Percentiles rank a stretch among this genome's conserved stretches.
phyloP scores from a whole-genome alignment of 2,329 filamentous ascomycete species.

The Scytalidium lignicola region DNA sequence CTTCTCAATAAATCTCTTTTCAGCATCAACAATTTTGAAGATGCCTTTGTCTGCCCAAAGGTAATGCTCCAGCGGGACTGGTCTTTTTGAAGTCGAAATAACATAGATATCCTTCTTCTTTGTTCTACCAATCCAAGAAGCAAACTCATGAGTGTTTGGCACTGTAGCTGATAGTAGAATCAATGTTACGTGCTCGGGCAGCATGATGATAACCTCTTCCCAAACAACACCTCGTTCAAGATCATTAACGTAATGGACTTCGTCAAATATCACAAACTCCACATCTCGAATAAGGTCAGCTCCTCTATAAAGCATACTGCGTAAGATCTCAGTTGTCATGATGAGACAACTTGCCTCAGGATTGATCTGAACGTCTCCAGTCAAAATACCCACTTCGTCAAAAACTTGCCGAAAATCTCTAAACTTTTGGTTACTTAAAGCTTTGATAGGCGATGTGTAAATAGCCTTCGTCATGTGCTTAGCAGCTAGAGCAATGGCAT shows the following conservation, averaged over 20 bases:
- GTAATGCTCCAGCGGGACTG: conserved; percentile 92
- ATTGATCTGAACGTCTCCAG: conserved; percentile 96
- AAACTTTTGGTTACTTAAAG: conserved; percentile 97
- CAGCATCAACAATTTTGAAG: conserved; percentile 88
- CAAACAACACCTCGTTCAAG: conserved; percentile 93
- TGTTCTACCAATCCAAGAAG: conserved; percentile 94
- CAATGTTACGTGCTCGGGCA: conserved; percentile 92
- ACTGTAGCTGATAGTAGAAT: conserved; percentile 95
- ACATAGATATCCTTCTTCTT: conserved; percentile 99
- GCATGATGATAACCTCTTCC: conserved; percentile 99
- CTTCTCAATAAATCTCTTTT: conserved; percentile 85
- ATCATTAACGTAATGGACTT: conserved; percentile 98
- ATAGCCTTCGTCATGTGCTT: conserved; percentile 99
- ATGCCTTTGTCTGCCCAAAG: conserved; percentile 92
- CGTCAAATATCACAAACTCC: conserved; percentile 98
- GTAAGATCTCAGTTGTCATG: conserved; percentile 97
- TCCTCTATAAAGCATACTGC: conserved; percentile 96
- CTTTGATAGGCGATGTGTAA: conserved; percentile 98
- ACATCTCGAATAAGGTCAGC: conserved; percentile 95
- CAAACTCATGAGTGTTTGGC: conserved; percentile 95
- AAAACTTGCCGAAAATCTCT: conserved; percentile 87
- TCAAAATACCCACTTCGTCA: conserved; percentile 94
- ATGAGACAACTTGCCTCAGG: conserved; percentile 97
- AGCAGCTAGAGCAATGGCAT: conserved; percentile 92
- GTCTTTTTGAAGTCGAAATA: conserved; percentile 93